Conservation (phyloP, 78 protist species). For the Cavenderia fasciculata region DNA sequence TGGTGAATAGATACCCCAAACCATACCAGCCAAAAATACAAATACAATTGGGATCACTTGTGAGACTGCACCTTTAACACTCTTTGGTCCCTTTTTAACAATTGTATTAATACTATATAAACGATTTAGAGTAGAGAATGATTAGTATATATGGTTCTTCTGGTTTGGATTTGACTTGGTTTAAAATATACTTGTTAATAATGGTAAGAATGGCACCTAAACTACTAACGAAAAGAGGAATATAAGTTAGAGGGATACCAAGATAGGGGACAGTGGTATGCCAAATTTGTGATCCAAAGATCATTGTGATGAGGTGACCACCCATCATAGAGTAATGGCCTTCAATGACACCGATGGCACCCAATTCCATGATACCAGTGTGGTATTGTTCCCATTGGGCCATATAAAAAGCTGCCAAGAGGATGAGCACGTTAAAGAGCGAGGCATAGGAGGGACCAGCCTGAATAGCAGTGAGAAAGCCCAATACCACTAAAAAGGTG, state of each 20-base stretch:
- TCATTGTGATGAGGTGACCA: constrained; percentile 34
- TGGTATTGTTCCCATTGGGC: constrained; percentile 83
- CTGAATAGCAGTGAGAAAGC: constrained; percentile 30
- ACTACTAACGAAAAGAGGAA: not conserved
- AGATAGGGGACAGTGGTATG: not conserved
- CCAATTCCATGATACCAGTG: constrained; percentile 61
- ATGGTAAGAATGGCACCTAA: constrained; percentile 33
- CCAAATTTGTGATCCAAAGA: constrained; percentile 71
- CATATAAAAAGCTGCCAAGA: constrained; percentile 60
- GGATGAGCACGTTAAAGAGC: constrained; percentile 5
- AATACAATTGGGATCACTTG: constrained; percentile 38
- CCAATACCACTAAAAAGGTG: constrained; percentile 43
- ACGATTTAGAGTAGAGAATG: not conserved
- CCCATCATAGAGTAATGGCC: constrained; percentile 50
- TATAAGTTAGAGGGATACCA: not conserved
- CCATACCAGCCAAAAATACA: not conserved
- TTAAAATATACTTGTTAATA: constrained; percentile 28
- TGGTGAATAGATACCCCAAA: constrained; percentile 31
- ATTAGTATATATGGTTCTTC: not conserved
- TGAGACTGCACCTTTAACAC: not conserved
- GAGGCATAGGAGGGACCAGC: constrained; percentile 21
- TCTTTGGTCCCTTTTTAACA: constrained; percentile 20
- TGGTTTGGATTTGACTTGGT: not conserved
- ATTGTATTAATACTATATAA: constrained; percentile 11
- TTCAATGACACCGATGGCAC: constrained; percentile 54